Base-by-base conservation (phyloP, 2,329 filamentous ascomycete genomes). In the Microascus cirrosus region DNA sequence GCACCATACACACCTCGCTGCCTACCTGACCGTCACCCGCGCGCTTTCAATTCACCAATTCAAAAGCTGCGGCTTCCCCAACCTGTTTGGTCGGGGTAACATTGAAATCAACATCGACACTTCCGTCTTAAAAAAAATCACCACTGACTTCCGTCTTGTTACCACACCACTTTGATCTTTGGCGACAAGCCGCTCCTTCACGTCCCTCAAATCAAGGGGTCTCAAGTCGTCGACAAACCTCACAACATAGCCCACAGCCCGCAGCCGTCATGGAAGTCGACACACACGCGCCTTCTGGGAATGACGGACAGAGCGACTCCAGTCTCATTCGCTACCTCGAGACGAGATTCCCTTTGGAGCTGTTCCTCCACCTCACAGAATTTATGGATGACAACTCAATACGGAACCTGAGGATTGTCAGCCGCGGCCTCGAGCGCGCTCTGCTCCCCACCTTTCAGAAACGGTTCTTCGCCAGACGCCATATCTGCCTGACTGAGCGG, bases 281-380 rank as follows among this genome's bases (percentile, higher is more conserved):
- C 22, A 22, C 45, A 11, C n/a, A n/a, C 20, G 45, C 45, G 20
- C 45, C 45, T 2, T 22, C 7, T 20, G n/a, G 45, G n/a, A 12
- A 22, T 36, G 55, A 36, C n/a, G 28, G n/a, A 10, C 55, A 57
- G 32, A 28, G 50, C 15, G 48, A 39, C 28, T 57, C 55, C 28
- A 24, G n/a, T 22, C 55, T 57, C 55, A 35, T 57, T 22, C n/a
- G 48, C 55, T 36, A 36, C 28, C 51, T 58, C 35, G 32, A 48
- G 52, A 53, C 51, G 34, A 58, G 54, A 20, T 36, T 58, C 36
- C 56, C 56, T 24, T 10, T 58, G 10, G 56, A 58, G 39, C 56
- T 58, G 34, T 45, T 58, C 56, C 35, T 58, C 12, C 56, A 51
- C 28, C 24, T 58, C 13, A 50, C 51, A 4, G 52, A 53, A 7